Evolutionary conservation across 768 basidiomycete species (phyloP).

Genomic region (Rhodotorula taiwanensis): DNA sequence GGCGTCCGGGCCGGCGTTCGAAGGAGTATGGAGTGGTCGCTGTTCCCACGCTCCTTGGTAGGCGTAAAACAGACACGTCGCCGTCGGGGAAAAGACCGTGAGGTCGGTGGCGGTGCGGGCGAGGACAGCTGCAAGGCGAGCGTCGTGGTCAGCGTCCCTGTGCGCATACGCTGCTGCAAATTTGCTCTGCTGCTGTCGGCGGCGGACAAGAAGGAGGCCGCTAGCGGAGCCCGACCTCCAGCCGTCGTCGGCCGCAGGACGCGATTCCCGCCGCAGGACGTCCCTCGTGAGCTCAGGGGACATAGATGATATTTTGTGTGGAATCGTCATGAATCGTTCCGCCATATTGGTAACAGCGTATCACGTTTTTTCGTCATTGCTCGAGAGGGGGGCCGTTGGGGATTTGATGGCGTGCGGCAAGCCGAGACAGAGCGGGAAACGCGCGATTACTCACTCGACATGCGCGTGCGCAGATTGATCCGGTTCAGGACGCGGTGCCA

Average conservation of each 20-base stretch:
- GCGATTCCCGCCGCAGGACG: too few relatives aligned
- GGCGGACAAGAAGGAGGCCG: too few relatives aligned
- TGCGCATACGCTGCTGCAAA: too few relatives aligned
- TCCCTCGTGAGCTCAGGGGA: neutral
- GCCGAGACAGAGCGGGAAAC: neutral
- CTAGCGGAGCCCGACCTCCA: too few relatives aligned
- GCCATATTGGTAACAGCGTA: neutral
- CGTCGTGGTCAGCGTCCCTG: too few relatives aligned
- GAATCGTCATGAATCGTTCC: neutral
- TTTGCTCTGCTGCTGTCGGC: too few relatives aligned
- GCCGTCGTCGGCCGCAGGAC: too few relatives aligned
- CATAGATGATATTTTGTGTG: neutral
- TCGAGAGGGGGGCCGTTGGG: neutral
- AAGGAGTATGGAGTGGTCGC: conserved; percentile 1
- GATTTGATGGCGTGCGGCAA: too few relatives aligned
- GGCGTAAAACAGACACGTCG: conserved; percentile 36
- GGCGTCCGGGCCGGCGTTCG: neutral
- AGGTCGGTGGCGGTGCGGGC: conserved; percentile 28
- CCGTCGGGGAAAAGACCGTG: conserved; percentile 33
- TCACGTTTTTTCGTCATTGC: neutral
- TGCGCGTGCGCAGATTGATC: conserved; percentile 2
- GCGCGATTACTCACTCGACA: conserved; percentile 13
- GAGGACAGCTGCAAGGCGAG: conserved; percentile 19
- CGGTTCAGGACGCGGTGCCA: conserved; percentile 29
- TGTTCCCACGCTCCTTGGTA: conserved; percentile 24